Evolutionary conservation across 2,329 filamentous ascomycete species (phyloP).

Genomic region (Paraphaeosphaeria sporulosa): DNA sequence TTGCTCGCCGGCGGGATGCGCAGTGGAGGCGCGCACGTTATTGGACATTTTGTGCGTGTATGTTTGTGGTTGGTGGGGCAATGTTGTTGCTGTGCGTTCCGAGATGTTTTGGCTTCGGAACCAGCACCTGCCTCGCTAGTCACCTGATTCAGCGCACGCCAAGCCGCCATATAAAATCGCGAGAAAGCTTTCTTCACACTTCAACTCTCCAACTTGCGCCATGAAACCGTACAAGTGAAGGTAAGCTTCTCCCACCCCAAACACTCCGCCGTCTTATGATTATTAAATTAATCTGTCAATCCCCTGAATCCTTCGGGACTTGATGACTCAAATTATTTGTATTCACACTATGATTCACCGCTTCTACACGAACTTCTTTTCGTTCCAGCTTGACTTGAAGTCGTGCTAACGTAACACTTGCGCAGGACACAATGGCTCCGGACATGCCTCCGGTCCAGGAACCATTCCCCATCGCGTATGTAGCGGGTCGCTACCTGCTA

Average conservation of each 20-base stretch:
- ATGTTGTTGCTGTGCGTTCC: background rate
- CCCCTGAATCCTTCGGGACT: constrained; percentile 70
- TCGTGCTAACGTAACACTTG: constrained; percentile 12
- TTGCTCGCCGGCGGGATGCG: constrained; percentile 22
- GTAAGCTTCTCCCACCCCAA: constrained; percentile 29
- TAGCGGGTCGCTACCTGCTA: constrained; percentile 83
- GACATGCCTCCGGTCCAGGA: constrained; percentile 50
- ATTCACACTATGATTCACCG: constrained; percentile 50
- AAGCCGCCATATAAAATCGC: constrained; percentile 14
- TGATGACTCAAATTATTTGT: constrained; percentile 57
- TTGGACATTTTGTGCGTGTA: constrained; percentile 28
- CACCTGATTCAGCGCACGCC: constrained; percentile 9
- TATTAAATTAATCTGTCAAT: constrained; percentile 86
- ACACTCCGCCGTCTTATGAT: constrained; percentile 29
- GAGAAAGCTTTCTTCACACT: constrained; percentile 9
- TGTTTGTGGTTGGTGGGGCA: background rate
- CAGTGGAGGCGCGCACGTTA: constrained; percentile 27
- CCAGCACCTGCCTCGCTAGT: background rate
- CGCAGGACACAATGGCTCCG: constrained; percentile 43
- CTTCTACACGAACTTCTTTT: constrained; percentile 17
- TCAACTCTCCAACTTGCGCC: constrained; percentile 22
- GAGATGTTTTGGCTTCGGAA: constrained; percentile 3
- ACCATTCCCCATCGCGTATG: constrained; percentile 79
- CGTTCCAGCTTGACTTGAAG: constrained; percentile 7
- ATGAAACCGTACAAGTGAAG: constrained; percentile 47